Conservation (phyloP, 768 basidiomycete species). For the Hebeloma cylindrosporum region DNA sequence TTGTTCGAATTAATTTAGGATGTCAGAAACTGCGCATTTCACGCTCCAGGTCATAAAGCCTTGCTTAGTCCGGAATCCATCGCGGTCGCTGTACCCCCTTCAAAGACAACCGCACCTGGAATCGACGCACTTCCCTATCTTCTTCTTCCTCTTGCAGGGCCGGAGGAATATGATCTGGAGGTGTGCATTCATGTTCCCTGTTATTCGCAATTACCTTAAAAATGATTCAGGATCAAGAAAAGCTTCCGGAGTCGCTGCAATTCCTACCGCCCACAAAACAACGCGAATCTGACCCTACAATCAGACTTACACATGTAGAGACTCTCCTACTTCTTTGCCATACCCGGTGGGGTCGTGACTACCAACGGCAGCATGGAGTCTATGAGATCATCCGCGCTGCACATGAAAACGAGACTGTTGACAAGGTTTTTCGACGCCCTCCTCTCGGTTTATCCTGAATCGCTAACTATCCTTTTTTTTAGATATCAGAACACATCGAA, state of each 20-base stretch:
- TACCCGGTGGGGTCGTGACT: constrained; percentile 85
- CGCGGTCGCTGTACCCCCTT: constrained; percentile 55
- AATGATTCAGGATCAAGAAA: constrained; percentile 74
- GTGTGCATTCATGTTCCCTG: constrained; percentile 36
- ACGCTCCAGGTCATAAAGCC: constrained; percentile 65
- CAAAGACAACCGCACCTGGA: constrained; percentile 61
- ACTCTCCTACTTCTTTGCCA: constrained; percentile 86
- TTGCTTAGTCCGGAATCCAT: constrained; percentile 67
- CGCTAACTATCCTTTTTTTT: constrained; percentile 3
- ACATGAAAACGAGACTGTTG: constrained; percentile 78
- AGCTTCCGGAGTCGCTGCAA: constrained; percentile 79
- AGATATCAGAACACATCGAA: constrained; percentile 89
- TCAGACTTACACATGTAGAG: constrained; percentile 87
- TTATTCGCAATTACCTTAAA: neutral
- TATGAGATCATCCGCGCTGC: constrained; percentile 81
- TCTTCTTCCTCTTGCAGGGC: constrained; percentile 88
- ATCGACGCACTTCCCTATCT: constrained; percentile 84
- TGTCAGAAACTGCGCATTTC: constrained; percentile 76
- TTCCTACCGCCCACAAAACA: constrained; percentile 84
- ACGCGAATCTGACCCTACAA: constrained; percentile 73
- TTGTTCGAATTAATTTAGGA: constrained; percentile 12
- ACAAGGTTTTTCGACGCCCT: constrained; percentile 52
- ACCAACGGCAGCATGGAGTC: constrained; percentile 74
- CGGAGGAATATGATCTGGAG: constrained; percentile 93
- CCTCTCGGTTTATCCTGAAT: neutral